These are phyloP conservation scores for Sclerotinia subarctica DNA, from an alignment of 2,329 filamentous ascomycete genomes.

Conservation along the genomic window DNA sequence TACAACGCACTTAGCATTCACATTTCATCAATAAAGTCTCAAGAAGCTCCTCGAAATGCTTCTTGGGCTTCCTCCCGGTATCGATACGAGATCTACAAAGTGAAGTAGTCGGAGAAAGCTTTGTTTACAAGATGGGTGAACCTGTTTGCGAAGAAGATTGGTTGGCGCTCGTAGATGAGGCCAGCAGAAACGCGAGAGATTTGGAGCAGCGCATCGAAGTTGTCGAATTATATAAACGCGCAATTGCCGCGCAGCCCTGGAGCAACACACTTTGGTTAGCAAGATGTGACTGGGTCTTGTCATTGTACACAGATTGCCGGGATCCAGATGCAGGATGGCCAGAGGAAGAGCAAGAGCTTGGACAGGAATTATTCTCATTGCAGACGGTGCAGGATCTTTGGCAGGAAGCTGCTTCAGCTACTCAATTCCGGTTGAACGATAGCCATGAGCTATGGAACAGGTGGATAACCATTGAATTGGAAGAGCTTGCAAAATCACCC, in stretches of 20 bases:
- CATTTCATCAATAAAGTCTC: constrained; percentile 2
- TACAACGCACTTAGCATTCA: neutral
- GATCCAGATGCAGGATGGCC: constrained; percentile 55
- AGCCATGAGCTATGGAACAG: constrained; percentile 78
- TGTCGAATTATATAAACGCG: constrained; percentile 69
- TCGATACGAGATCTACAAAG: constrained; percentile 20
- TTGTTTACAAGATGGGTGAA: constrained; percentile 34
- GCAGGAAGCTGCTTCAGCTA: constrained; percentile 67
- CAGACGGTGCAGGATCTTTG: constrained; percentile 65
- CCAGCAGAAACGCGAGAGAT: constrained; percentile 56
- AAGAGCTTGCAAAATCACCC: constrained; percentile 58
- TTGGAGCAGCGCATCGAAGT: constrained; percentile 66
- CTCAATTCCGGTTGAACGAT: constrained; percentile 71
- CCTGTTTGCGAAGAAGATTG: constrained; percentile 75
- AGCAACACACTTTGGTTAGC: constrained; percentile 72
- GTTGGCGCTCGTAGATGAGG: constrained; percentile 74
- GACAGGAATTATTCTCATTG: constrained; percentile 68
- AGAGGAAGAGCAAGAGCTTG: constrained; percentile 66
- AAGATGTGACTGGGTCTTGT: constrained; percentile 76
- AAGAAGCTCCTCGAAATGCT: constrained; percentile 20
- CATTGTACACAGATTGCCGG: constrained; percentile 64
- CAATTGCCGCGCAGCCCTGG: constrained; percentile 67
- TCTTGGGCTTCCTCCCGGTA: constrained; percentile 20
- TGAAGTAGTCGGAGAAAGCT: constrained; percentile 19
- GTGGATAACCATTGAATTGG: constrained; percentile 69